These are phyloP conservation scores for Nelumbo lutea DNA, from an alignment of 164 flowering plant genomes.

Conservation along the genomic window DNA sequence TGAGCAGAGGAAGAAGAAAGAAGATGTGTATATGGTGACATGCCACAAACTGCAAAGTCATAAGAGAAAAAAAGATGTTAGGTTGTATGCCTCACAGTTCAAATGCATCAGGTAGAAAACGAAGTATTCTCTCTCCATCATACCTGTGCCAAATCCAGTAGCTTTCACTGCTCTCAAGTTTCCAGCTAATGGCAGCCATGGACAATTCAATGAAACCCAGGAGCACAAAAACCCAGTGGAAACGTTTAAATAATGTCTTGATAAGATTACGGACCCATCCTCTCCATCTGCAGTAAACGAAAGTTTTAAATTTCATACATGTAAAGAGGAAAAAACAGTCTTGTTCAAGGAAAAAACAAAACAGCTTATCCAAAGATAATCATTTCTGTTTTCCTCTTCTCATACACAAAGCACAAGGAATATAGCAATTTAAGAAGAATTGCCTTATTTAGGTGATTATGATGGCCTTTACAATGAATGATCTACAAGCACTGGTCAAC, in stretches of 20 bases:
- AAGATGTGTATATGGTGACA: conserved; percentile 73
- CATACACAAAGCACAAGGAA: no score
- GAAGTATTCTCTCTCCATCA: not conserved
- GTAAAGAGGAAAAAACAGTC: no score
- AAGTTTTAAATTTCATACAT: not conserved
- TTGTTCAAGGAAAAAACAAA: no score
- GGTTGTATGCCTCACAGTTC: no score
- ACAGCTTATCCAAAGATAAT: no score
- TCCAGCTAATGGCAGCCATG: conserved; percentile 82
- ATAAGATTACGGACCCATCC: conserved; percentile 41
- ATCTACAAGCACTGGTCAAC: no score
- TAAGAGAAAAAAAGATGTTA: not conserved
- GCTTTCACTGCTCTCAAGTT: conserved; percentile 54
- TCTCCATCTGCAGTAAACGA: conserved; percentile 46
- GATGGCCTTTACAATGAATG: no score
- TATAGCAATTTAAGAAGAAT: no score
- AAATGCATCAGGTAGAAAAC: not conserved
- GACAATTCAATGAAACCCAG: conserved; percentile 52
- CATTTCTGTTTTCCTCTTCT: no score
- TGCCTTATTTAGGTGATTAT: no score
- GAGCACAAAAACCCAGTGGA: conserved; percentile 66
- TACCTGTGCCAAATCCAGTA: conserved; percentile 99
- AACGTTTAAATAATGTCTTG: conserved; percentile 48
- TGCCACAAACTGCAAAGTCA: conserved; percentile 79
- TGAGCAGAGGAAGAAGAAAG: conserved; percentile 92